phyloP scores from a whole-genome alignment of 371 early-diverging fungal genomes.

The Actinomucor elegans region DNA sequence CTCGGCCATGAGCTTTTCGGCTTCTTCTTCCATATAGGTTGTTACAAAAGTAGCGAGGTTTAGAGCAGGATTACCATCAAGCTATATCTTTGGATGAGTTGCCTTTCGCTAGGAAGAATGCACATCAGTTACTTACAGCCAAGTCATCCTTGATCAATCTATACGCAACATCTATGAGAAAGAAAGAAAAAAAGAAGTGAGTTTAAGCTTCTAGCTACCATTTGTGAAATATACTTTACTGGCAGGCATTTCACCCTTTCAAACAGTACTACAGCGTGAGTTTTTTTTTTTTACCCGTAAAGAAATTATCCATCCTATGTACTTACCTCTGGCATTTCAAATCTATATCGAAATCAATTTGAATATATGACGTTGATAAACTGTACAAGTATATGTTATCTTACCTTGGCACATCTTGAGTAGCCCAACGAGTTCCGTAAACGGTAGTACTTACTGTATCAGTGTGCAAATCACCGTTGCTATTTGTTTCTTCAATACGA shows the following conservation, averaged over 20 bases:
- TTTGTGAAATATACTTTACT: slow-evolving; percentile 19
- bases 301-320: too few species aligned
- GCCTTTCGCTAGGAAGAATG: too few species aligned
- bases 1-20: slow-evolving; percentile 70
- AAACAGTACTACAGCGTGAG: not conserved
- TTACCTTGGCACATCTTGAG: slow-evolving; percentile 43
- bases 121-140: slow-evolving; percentile 36
- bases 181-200: not conserved
- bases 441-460: slow-evolving; percentile 32
- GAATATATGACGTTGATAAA: not conserved
- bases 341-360: slow-evolving; percentile 17
- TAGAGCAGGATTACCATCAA: slow-evolving; percentile 69
- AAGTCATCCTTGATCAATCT: slow-evolving; percentile 47
- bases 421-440: slow-evolving; percentile 47
- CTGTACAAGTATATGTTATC: not conserved
- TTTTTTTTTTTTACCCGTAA: not conserved
- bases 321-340: slow-evolving; percentile 43
- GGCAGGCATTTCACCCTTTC: slow-evolving; percentile 46
- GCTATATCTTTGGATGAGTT: slow-evolving; percentile 13
- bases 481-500: slow-evolving; percentile 24
- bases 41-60: slow-evolving; percentile 78
- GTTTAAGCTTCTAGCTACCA: not conserved
- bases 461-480: slow-evolving; percentile 17
- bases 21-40: slow-evolving; percentile 59
- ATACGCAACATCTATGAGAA: slow-evolving; percentile 38